phyloP scores from a whole-genome alignment of 352 stramenopile species.

The Phytophthora sansomeana region DNA sequence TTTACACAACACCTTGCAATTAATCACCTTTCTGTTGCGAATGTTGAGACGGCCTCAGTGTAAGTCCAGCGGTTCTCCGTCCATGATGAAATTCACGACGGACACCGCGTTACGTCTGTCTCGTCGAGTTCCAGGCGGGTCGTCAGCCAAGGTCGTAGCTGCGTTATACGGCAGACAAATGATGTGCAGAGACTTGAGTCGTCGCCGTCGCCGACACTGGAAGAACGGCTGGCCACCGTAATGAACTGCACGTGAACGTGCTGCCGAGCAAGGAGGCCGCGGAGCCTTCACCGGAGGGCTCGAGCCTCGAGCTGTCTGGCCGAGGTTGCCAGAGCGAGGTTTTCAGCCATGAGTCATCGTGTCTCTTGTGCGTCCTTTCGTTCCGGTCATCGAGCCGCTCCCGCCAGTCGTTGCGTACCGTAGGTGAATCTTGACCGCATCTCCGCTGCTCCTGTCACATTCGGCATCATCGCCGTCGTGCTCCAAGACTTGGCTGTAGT shows the following conservation, averaged over 20 bases:
- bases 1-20: not conserved
- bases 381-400: not conserved
- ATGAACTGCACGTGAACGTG: too few relatives aligned
- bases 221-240: too few relatives aligned
- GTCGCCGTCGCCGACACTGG: too few relatives aligned
- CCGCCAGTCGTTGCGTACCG: slow-evolving; percentile 9
- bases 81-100: not conserved
- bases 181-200: too few relatives aligned
- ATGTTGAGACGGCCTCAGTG: too few relatives aligned
- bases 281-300: too few relatives aligned
- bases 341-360: not conserved
- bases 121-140: not conserved
- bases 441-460: slow-evolving; percentile 9
- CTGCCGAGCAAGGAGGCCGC: too few relatives aligned
- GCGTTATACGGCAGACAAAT: not conserved
- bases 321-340: too few relatives aligned
- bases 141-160: not conserved
- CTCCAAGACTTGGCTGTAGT: too few relatives aligned
- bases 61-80: not conserved
- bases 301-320: too few relatives aligned
- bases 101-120: not conserved
- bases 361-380: not conserved
- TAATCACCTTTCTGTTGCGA: not conserved
- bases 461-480: not conserved
- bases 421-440: slow-evolving; percentile 7